A percentile compares a stretch with the other conserved stretches of the same genome.
Conservation (phyloP, 2,329 filamentous ascomycete species). For the Aureobasidium pullulans region DNA sequence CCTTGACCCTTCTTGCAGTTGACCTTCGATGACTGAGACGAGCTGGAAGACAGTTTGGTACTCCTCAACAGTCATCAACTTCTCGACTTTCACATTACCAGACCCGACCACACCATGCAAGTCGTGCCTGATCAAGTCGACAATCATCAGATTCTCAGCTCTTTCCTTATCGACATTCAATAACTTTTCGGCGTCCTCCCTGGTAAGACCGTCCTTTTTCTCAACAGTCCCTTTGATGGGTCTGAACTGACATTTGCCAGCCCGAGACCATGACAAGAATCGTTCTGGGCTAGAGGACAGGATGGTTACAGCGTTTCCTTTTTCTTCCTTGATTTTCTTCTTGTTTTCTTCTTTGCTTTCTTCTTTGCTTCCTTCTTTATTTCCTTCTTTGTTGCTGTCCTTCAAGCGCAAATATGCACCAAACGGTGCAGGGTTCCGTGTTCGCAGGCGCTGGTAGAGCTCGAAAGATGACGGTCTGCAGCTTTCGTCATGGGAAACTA, state of each 20-base stretch:
- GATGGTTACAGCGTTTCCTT: slow-evolving; percentile 48
- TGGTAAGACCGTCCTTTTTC: slow-evolving; percentile 61
- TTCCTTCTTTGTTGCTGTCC: slow-evolving; percentile 25
- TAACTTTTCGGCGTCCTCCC: slow-evolving; percentile 63
- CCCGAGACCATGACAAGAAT: slow-evolving; percentile 63
- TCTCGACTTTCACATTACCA: slow-evolving; percentile 64
- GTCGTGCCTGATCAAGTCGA: slow-evolving; percentile 91
- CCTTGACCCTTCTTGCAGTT: slow-evolving; percentile 31
- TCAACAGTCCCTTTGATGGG: slow-evolving; percentile 97
- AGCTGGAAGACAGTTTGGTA: slow-evolving; percentile 89
- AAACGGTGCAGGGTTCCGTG: slow-evolving; percentile 73
- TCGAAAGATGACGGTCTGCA: slow-evolving; percentile 48
- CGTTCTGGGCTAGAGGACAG: slow-evolving; percentile 83
- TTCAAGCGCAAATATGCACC: slow-evolving; percentile 72
- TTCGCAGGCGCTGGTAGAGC: slow-evolving; percentile 63
- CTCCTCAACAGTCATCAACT: slow-evolving; percentile 80
- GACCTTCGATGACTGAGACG: slow-evolving; percentile 76
- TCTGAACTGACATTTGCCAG: slow-evolving; percentile 65
- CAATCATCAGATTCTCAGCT: slow-evolving; percentile 97
- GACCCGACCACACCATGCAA: slow-evolving; percentile 76
- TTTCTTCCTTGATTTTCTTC: slow-evolving; percentile 26
- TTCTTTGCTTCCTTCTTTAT: slow-evolving; percentile 15
- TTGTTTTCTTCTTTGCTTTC: slow-evolving; percentile 27
- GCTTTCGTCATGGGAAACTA: slow-evolving; percentile 39
- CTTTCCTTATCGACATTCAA: slow-evolving; percentile 80